Base-by-base conservation (phyloP, 345 rosid species). In the Hibiscus tridactylites region DNA sequence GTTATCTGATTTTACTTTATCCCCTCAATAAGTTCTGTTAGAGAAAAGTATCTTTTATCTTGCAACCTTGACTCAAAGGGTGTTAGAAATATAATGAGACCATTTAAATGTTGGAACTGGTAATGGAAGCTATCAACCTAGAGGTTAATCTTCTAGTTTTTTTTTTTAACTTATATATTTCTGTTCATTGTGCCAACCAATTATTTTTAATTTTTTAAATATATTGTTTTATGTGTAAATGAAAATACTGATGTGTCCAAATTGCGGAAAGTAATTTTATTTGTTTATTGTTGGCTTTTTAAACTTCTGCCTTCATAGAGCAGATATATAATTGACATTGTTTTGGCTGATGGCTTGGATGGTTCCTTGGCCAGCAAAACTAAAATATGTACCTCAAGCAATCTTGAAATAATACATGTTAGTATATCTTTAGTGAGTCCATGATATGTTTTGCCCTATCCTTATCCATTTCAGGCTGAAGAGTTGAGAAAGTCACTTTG, bases 401-500 rank as follows among this genome's bases (percentile, higher is more conserved):
- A 49, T 49, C 24, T 49, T 67, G 58, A 49, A 16, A 7, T 28
- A 0, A 0, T 71, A 24, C 73, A 61, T 71, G n/a, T 2, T 21
- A 15, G 47, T 66, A 49, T 54, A 54, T 71, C 66, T 63, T 35
- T 71, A 15, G 29, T 65, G 26, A 73, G 12, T 35, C 33, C 49
- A 11, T 64, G 53, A 62, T 65, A 76, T 52, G 12, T 37, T n/a
- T 28, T 49, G 29, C 9, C 72, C 21, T 57, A 60, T 29, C 52
- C 70, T 49, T 73, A 61, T 44, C 58, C 72, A 73, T 39, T 71
- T 59, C 80, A 94, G 98, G 99, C 97, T 49, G 97, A 92, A 86
- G 97, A 89, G 67, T 66, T 95, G 74, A 87, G 90, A 77, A 90
- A 90, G 75, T 87, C 89, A 73, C 96, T 95, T 63, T 87, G 88